Evolutionary conservation across 352 stramenopile species (phyloP).

Genomic region (Pythium guiyangense): DNA sequence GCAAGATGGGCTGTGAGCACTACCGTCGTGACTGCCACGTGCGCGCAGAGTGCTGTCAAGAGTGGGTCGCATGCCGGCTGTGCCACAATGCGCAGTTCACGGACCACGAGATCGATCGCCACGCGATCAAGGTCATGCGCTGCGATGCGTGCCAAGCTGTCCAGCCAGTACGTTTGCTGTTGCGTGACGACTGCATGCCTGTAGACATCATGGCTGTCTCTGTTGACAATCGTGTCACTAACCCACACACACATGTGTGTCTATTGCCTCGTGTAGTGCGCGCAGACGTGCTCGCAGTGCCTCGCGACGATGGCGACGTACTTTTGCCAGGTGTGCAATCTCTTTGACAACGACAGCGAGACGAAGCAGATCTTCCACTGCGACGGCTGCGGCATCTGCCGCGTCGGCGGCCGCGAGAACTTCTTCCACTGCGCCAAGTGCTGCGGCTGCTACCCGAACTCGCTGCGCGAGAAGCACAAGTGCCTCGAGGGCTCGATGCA

Average conservation of each 20-base stretch:
- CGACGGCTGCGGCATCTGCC: conserved; percentile 70
- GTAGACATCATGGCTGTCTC: no score
- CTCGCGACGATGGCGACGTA: conserved; percentile 46
- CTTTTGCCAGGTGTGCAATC: conserved; percentile 67
- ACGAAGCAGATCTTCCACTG: conserved; percentile 74
- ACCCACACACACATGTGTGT: not conserved
- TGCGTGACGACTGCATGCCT: not conserved
- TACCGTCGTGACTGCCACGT: conserved; percentile 65
- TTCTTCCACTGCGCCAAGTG: conserved; percentile 79
- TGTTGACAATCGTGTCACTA: not conserved
- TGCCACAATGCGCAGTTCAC: conserved; percentile 59
- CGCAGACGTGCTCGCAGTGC: conserved; percentile 43
- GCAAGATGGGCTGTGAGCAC: conserved; percentile 36
- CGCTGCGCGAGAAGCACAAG: conserved; percentile 64
- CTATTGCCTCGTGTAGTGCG: conserved; percentile 27
- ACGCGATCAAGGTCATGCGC: conserved; percentile 65
- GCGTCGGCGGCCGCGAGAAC: conserved; percentile 70
- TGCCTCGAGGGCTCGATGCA: conserved; percentile 81
- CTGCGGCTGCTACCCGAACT: conserved; percentile 74
- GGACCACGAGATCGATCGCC: conserved; percentile 72
- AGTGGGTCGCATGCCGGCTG: conserved; percentile 70
- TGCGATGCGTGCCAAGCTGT: conserved; percentile 54
- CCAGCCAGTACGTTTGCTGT: conserved; percentile 38
- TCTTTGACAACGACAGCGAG: conserved; percentile 62
- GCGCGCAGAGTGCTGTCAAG: conserved; percentile 61